Evolutionary conservation across 2,329 filamentous ascomycete genomes (phyloP).

Genomic region (Drechslerella dactyloides): DNA sequence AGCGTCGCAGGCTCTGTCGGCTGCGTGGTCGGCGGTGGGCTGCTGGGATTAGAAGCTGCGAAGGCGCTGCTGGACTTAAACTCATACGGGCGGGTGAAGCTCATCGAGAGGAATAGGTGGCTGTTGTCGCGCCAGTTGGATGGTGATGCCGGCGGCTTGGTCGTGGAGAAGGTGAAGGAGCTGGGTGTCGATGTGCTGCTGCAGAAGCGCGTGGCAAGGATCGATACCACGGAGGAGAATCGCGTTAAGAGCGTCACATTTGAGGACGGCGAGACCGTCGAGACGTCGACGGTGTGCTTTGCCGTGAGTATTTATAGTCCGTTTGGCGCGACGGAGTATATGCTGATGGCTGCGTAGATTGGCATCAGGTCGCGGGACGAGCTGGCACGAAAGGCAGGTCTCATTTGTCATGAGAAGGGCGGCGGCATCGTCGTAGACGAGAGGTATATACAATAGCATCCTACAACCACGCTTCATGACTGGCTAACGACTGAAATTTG

Average conservation of each 20-base stretch:
- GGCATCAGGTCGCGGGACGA: conserved; percentile 83
- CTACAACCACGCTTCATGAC: conserved; percentile 1
- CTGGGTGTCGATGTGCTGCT: conserved; percentile 81
- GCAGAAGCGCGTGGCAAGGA: conserved; percentile 74
- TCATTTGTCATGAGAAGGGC: conserved; percentile 73
- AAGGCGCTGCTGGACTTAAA: conserved; percentile 90
- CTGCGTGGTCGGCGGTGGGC: conserved; percentile 80
- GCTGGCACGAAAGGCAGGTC: conserved; percentile 71
- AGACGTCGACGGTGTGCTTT: conserved; percentile 83
- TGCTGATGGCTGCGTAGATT: conserved; percentile 62
- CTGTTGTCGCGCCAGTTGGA: conserved; percentile 83
- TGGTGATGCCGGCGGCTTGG: conserved; percentile 77
- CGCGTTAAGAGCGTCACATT: conserved; percentile 76
- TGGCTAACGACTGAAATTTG: conserved; percentile 32
- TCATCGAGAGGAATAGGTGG: conserved; percentile 84
- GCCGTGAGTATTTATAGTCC: conserved; percentile 64
- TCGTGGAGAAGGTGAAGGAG: conserved; percentile 78
- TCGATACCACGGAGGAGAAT: conserved; percentile 72
- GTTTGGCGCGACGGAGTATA: neutral
- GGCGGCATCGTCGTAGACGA: conserved; percentile 76
- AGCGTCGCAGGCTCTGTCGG: conserved; percentile 72
- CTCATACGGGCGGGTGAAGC: conserved; percentile 73
- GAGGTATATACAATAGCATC: conserved; percentile 47
- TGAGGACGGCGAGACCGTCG: conserved; percentile 78
- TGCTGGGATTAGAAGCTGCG: conserved; percentile 85